Evolutionary conservation across 2,329 filamentous ascomycete genomes (phyloP).

Genomic region (Orbilia ellipsospora): DNA sequence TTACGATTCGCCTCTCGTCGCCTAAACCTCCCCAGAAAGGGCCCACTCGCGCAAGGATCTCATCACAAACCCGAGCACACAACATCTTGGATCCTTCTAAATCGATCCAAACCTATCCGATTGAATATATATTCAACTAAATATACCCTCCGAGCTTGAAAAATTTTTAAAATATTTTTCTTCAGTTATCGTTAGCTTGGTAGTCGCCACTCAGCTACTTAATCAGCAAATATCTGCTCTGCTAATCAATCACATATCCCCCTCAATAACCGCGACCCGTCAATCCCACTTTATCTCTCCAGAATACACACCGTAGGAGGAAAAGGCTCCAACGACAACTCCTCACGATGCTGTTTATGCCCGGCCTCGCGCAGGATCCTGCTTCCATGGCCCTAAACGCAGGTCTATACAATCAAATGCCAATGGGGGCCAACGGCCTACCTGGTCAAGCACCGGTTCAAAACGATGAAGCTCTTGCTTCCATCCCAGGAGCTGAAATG

Average conservation of each 20-base stretch:
- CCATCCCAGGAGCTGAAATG: conserved; percentile 60
- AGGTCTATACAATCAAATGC: conserved; percentile 41
- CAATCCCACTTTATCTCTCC: background rate
- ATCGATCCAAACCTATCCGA: conserved; percentile 4
- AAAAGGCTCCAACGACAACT: background rate
- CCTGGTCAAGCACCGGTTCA: conserved; percentile 66
- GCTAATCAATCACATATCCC: background rate
- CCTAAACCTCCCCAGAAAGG: conserved; percentile 1
- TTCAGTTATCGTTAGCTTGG: background rate
- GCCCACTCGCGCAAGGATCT: conserved; percentile 27
- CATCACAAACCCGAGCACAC: background rate
- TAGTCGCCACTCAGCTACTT: too few relatives aligned
- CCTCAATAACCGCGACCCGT: background rate
- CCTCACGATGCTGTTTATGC: conserved; percentile 43
- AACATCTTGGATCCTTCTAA: conserved; percentile 32
- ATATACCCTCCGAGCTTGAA: conserved; percentile 9
- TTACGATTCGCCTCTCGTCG: conserved; percentile 12
- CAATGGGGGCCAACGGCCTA: conserved; percentile 6
- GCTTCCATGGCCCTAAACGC: conserved; percentile 44
- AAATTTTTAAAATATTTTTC: too few relatives aligned
- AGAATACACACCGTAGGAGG: background rate
- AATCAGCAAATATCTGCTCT: conserved; percentile 22
- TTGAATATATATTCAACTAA: conserved; percentile 29
- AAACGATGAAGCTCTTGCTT: conserved; percentile 68
- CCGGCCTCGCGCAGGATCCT: conserved; percentile 45